Evolutionary conservation across 306 rosid genomes (phyloP).

Genomic region (Lathyrus aphaca): DNA sequence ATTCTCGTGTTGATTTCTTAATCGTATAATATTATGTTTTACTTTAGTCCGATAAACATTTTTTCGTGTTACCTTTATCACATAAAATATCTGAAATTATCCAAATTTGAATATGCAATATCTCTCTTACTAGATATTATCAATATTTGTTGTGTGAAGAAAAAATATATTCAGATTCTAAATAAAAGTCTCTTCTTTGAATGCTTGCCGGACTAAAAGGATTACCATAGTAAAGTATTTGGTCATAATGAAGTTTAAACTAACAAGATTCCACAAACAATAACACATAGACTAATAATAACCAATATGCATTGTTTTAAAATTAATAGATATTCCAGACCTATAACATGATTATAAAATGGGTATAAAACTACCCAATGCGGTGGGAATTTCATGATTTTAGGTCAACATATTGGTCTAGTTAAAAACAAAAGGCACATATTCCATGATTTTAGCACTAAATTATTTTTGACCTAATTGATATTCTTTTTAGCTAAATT

Average conservation of each 20-base stretch:
- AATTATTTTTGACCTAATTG: not conserved
- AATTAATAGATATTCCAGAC: not conserved
- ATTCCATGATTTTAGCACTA: not conserved
- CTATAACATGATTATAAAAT: not conserved
- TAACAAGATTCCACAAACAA: slow-evolving; percentile 32
- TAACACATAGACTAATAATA: not conserved
- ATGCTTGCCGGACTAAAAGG: not conserved
- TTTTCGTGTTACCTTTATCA: too few relatives aligned
- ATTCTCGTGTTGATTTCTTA: too few relatives aligned
- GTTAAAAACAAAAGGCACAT: not conserved
- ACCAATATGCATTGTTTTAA: not conserved
- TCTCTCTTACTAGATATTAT: too few relatives aligned
- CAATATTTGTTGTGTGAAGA: too few relatives aligned
- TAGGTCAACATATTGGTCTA: not conserved
- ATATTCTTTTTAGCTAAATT: not conserved
- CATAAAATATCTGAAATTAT: too few relatives aligned
- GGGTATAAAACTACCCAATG: not conserved
- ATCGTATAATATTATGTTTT: too few relatives aligned
- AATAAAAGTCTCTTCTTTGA: not conserved
- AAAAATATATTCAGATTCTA: too few relatives aligned
- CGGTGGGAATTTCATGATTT: not conserved
- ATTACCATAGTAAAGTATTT: slow-evolving; percentile 22
- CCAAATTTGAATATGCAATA: too few relatives aligned
- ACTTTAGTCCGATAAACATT: too few relatives aligned
- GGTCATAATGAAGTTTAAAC: slow-evolving; percentile 24